Percentiles rank a stretch among this genome's conserved stretches.
phyloP scores from a whole-genome alignment of 495 filamentous ascomycete species.

The Aspergillus cavernicola region DNA sequence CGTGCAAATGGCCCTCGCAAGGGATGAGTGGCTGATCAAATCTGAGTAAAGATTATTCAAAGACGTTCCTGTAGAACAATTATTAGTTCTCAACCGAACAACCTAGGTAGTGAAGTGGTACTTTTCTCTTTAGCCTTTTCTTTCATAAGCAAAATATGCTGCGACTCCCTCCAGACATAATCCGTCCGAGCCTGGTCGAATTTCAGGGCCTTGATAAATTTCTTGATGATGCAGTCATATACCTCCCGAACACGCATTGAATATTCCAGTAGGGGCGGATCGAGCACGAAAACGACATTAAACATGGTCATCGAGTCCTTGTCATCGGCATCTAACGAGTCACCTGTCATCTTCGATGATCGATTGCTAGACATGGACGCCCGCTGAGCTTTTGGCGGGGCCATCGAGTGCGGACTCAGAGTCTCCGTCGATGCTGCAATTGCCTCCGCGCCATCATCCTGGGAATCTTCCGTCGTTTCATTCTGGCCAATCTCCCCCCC shows the following conservation, averaged over 20 bases:
- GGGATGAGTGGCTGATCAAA: constrained; percentile 68
- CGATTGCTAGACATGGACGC: constrained; percentile 39
- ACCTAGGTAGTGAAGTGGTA: constrained; percentile 33
- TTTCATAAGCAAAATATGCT: constrained; percentile 71
- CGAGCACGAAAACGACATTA: constrained; percentile 88
- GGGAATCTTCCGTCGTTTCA: constrained; percentile 39
- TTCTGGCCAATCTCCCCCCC: constrained; percentile 41
- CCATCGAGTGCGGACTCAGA: constrained; percentile 22
- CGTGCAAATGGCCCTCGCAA: constrained; percentile 78
- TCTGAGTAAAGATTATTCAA: constrained; percentile 46
- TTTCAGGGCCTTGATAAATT: constrained; percentile 82
- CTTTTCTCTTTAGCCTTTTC: constrained; percentile 74
- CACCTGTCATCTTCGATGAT: constrained; percentile 30
- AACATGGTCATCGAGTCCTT: constrained; percentile 85
- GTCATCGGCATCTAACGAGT: constrained; percentile 50
- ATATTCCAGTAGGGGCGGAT: constrained; percentile 72
- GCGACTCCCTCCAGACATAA: constrained; percentile 85
- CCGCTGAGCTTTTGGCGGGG: constrained; percentile 33
- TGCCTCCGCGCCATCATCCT: constrained; percentile 16
- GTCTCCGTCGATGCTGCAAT: constrained; percentile 35
- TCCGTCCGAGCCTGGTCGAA: constrained; percentile 82
- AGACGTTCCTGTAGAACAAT: constrained; percentile 29
- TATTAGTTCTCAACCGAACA: background rate
- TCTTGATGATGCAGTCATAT: constrained; percentile 83
- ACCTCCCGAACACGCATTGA: constrained; percentile 71